Evolutionary conservation across 345 rosid genomes (phyloP).

Genomic region (Balakata baccata): DNA sequence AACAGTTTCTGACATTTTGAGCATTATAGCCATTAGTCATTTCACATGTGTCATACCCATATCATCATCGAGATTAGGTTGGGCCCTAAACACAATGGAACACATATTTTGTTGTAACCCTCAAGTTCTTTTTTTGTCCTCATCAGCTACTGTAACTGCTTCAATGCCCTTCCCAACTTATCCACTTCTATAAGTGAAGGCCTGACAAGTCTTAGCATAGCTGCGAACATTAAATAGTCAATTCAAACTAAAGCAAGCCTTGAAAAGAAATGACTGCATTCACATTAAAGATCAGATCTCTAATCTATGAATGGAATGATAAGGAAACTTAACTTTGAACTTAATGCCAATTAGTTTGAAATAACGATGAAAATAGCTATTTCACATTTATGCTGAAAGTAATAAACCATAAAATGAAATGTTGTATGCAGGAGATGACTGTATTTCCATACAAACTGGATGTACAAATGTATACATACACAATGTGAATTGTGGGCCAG

Average conservation of each 20-base stretch:
- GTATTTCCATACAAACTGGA: conserved; percentile 88
- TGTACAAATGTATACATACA: conserved; percentile 79
- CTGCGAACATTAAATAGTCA: background rate
- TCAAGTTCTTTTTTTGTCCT: conserved; percentile 24
- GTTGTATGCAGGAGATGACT: conserved; percentile 79
- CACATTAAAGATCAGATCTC: background rate
- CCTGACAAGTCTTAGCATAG: conserved; percentile 15
- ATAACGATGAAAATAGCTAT: background rate
- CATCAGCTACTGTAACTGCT: conserved; percentile 24
- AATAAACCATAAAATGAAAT: conserved; percentile 18
- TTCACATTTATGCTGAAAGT: conserved; percentile 10
- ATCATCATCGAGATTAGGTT: conserved; percentile 22
- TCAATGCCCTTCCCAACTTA: conserved; percentile 19
- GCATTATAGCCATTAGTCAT: conserved; percentile 10
- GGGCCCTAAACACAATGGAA: conserved; percentile 25
- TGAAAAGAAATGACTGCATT: background rate
- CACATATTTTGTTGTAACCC: conserved; percentile 18
- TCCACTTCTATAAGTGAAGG: conserved; percentile 17
- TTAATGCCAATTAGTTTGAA: conserved; percentile 1
- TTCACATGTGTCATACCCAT: conserved; percentile 20
- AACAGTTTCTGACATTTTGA: conserved; percentile 11
- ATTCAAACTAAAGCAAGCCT: background rate
- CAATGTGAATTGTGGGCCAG: conserved; percentile 93
- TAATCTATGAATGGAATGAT: background rate
- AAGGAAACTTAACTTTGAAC: conserved; percentile 2